These are phyloP conservation scores for Euclidium syriacum DNA, from an alignment of 345 rosid genomes.

Conservation along the genomic window DNA sequence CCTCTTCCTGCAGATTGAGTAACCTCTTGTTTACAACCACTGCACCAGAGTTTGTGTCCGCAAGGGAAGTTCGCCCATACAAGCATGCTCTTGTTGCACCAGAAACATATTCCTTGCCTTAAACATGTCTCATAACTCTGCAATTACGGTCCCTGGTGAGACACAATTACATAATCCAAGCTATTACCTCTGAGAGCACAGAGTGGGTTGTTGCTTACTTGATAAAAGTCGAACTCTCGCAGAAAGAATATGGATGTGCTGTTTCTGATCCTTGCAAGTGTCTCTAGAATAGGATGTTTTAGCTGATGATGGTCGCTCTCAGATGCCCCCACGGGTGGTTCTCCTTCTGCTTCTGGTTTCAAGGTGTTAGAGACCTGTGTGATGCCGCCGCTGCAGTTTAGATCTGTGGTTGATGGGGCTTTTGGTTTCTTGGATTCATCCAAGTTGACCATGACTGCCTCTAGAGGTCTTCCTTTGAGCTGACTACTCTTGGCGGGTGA, in stretches of 20 bases:
- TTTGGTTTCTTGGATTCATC: not conserved
- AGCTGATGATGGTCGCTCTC: not conserved
- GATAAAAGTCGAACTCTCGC: constrained; percentile 67
- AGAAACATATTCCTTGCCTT: constrained; percentile 48
- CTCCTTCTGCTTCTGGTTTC: not conserved
- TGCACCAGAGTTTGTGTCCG: constrained; percentile 71
- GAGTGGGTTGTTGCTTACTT: constrained; percentile 39
- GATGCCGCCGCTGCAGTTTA: not conserved
- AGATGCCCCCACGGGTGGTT: constrained; percentile 8
- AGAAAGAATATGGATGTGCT: constrained; percentile 48
- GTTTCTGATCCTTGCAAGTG: constrained; percentile 42
- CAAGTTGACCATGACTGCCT: constrained; percentile 15
- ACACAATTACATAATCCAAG: not conserved
- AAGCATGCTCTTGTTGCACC: constrained; percentile 46
- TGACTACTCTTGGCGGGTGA: constrained; percentile 35
- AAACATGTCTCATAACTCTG: constrained; percentile 45
- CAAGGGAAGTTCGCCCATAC: constrained; percentile 71
- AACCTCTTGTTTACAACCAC: constrained; percentile 41
- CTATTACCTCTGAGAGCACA: not conserved
- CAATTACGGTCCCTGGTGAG: not conserved
- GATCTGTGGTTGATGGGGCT: constrained; percentile 11
- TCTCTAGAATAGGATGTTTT: constrained; percentile 53
- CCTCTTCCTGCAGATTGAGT: constrained; percentile 20
- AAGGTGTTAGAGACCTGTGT: constrained; percentile 13
- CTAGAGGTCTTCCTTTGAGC: constrained; percentile 22